Base-by-base conservation (phyloP, 768 basidiomycete genomes). In the Exidia glandulosa region DNA sequence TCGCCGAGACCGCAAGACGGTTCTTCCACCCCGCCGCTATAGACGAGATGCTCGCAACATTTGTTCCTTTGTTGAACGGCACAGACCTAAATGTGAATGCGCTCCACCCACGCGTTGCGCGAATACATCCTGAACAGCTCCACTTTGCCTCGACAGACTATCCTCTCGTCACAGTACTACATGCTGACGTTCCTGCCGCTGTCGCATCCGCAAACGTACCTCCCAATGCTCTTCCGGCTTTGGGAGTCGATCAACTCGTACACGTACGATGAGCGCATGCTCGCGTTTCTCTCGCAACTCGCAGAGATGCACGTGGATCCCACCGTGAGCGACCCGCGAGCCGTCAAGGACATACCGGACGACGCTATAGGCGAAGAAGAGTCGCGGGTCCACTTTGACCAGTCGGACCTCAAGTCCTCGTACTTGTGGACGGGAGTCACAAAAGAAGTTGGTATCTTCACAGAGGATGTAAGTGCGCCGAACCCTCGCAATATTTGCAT, bases 211-310 rank as follows among this genome's bases (percentile, higher is more conserved):
- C 88, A 92, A 73, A 81, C 81, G 50, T 94, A 93, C 76, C 79
- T 84, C 58, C 87, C 82, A 57, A 87, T 88, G 80, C 77, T 93
- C 58, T 89, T 94, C 75, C 84, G 87, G 58, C 67, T 92, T 52
- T 94, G 91, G 90, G 86, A 89, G 72, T 87, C 89, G 13, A 77
- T 94, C 67, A 92, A 93, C 74, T 90, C 89, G 60, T 89, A 89
- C 70, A 81, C 86, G 72, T 94, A 85, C 74, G 91, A 94, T 76
- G 91, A 92, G 67, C 81, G 91, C 70, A 90, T 91, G 83, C 77
- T 94, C 62, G 81, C 89, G 60, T 87, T 95, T 69, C 79, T 94
- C 61, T 79, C 90, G 31, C 80, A 80, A 66, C 77, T 95, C 52
- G 76, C 86, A 59, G 87, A 91, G 70, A 77, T 86, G 73, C 93